Base-by-base conservation (phyloP, 2,329 filamentous ascomycete genomes). In the Aspergillus eucalypticola region DNA sequence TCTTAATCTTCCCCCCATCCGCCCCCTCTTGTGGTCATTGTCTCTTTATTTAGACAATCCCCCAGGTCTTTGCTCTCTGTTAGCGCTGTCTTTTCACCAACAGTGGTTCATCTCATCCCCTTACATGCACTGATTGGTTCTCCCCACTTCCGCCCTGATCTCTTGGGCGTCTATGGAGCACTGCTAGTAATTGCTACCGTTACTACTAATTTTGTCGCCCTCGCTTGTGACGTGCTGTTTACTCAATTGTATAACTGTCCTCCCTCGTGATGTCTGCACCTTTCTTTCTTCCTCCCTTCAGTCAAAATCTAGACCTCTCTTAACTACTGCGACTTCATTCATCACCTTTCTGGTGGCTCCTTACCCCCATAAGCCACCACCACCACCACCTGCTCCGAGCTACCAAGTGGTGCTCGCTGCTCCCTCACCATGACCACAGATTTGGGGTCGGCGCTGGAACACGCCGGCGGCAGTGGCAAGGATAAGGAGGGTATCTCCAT, bases 401-500 rank as follows among this genome's bases (percentile, higher is more conserved):
- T 27, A 27, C 19, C 29, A 54, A 55, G 59, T 57, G 53, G 52
- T 48, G 54, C 39, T n/a, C 54, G 58, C 38, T 41, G 35, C 56
- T 51, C 46, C 50, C 46, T 60, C 58, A 64, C 13, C 50, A 73
- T 71, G 68, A 51, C 63, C 27, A 67, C 65, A 27, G 70, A 67
- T 39, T 65, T 78, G 48, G 73, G 71, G 50, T 53, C 71, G 32
- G 74, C 75, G 15, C 66, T 78, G 46, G 69, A 77, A 62, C 65
- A 72, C 39, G 72, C 71, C 7, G 75, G 74, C 52, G 73, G 73
- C 21, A 71, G 70, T 38, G 76, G 72, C n/a, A 69, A 72, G 54
- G 68, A 63, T n/a, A 69, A 67, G 19, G 67, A 72, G 49, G 77
- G 77, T 23, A 74, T 78, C 54, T 71, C 71, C 0, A 68, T 78